Evolutionary conservation across 2,329 filamentous ascomycete species (phyloP).

Genomic region (Calonectria honghensis): DNA sequence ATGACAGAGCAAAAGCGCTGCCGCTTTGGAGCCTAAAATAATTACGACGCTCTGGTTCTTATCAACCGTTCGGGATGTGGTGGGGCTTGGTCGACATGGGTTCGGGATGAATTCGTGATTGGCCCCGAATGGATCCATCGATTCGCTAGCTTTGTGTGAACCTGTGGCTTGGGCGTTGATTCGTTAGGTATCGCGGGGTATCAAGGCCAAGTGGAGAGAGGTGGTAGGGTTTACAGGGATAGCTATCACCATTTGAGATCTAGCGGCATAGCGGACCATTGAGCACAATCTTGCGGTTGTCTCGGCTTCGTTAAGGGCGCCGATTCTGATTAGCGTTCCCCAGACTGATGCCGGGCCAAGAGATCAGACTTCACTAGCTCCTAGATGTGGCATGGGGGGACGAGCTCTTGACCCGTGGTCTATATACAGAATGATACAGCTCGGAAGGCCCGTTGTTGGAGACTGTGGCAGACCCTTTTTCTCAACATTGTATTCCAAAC

Average conservation of each 20-base stretch:
- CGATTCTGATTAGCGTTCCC: neutral
- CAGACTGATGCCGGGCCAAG: neutral
- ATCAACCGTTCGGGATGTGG: neutral
- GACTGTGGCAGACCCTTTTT: neutral
- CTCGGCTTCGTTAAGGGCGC: neutral
- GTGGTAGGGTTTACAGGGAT: constrained; percentile 3
- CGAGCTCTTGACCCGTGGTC: neutral
- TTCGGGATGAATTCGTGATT: constrained; percentile 9
- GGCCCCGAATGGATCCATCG: neutral
- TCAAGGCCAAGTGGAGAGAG: neutral
- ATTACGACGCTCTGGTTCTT: neutral
- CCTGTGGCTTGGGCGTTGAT: neutral
- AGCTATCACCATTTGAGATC: constrained; percentile 10
- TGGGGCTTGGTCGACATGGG: neutral
- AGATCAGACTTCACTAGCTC: neutral
- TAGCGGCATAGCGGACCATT: neutral
- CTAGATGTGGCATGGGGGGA: no score
- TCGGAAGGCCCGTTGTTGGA: neutral
- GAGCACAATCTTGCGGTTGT: neutral
- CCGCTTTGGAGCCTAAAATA: neutral
- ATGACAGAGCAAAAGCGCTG: neutral
- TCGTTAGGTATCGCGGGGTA: constrained; percentile 18
- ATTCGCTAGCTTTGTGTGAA: neutral
- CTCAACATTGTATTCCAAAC: neutral
- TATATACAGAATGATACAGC: constrained; percentile 18